phyloP scores from a whole-genome alignment of 768 basidiomycete genomes.

The Boletus reticuloceps region DNA sequence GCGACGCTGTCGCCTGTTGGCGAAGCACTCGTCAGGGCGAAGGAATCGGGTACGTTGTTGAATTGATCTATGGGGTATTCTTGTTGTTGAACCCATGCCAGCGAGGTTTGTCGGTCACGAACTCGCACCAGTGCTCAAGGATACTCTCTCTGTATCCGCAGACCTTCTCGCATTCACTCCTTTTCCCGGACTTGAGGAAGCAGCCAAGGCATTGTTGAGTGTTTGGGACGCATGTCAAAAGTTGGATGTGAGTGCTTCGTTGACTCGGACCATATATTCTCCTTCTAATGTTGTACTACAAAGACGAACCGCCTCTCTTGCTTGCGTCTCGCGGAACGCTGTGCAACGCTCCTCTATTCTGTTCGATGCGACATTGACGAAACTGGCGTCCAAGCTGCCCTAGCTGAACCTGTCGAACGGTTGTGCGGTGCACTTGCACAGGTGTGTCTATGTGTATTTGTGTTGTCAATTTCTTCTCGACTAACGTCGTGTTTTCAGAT shows the following conservation, averaged over 20 bases:
- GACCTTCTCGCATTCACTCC: constrained; percentile 49
- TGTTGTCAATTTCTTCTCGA: background rate
- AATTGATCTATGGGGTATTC: background rate
- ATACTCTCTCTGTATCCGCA: constrained; percentile 35
- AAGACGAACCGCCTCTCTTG: constrained; percentile 69
- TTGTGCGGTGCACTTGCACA: constrained; percentile 39
- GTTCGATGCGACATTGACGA: constrained; percentile 60
- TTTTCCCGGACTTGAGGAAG: constrained; percentile 51
- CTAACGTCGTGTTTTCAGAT: constrained; percentile 34
- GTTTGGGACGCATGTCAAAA: constrained; percentile 66
- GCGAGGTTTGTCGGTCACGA: constrained; percentile 35
- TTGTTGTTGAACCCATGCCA: constrained; percentile 8
- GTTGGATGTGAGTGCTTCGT: constrained; percentile 51
- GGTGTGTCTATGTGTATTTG: constrained; percentile 29
- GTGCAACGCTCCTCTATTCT: constrained; percentile 63
- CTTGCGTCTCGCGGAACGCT: constrained; percentile 69
- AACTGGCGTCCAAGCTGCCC: constrained; percentile 51
- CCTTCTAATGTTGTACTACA: background rate
- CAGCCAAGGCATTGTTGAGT: constrained; percentile 48
- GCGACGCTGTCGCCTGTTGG: constrained; percentile 24
- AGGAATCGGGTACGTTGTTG: constrained; percentile 15
- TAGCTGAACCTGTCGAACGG: constrained; percentile 45
- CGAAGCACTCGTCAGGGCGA: constrained; percentile 18
- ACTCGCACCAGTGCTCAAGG: constrained; percentile 34
- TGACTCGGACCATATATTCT: background rate